Base-by-base conservation (phyloP, 352 stramenopile species). In the Phytophthora hybrid region DNA sequence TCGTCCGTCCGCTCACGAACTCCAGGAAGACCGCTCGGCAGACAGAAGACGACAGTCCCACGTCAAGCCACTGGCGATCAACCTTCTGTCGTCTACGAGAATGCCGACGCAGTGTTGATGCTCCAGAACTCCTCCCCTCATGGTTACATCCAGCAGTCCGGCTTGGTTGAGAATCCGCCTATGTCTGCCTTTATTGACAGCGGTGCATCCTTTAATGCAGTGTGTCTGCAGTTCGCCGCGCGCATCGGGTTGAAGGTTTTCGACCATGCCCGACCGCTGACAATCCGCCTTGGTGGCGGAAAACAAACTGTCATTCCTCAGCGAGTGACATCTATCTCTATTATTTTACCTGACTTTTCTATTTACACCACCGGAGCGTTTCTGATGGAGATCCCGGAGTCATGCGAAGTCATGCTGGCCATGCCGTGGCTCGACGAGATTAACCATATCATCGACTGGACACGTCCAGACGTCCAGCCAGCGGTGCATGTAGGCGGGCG, bases 371-470 rank as follows among this genome's bases (percentile, higher is more conserved):
- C 39, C 49, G 18, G 19, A 59, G 46, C 59, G 0, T 68, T 73
- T 5, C 39, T 73, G 23, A 68, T 73, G 51, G 59, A 67, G 1
- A 59, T 73, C 46, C 39, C 66, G 1, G 66, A 68, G n/a, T 26
- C 37, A 0, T 55, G 44, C 26, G 46, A 73, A 2, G 16, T 63
- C 3, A 63, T 73, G 51, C 23, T 73, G 1, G 66, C 52, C 4
- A 67, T 73, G 41, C 59, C 59, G 3, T 73, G 59, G 59, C 58
- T 73, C n/a, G 52, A 63, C 1, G 58, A 59, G 8, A 59, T 64
- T 8, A 73, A 68, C 21, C 53, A 52, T 0, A 58, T 59, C 3
- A 64, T 68, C 23, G 41, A 68, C 23, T 68, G 66, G 59, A 8
- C 49, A 4, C 0, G 23, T 55, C 41, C 54, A 13, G 13, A 51